Evolutionary conservation across 495 filamentous ascomycete genomes (phyloP).

Genomic region (Halenospora varia): DNA sequence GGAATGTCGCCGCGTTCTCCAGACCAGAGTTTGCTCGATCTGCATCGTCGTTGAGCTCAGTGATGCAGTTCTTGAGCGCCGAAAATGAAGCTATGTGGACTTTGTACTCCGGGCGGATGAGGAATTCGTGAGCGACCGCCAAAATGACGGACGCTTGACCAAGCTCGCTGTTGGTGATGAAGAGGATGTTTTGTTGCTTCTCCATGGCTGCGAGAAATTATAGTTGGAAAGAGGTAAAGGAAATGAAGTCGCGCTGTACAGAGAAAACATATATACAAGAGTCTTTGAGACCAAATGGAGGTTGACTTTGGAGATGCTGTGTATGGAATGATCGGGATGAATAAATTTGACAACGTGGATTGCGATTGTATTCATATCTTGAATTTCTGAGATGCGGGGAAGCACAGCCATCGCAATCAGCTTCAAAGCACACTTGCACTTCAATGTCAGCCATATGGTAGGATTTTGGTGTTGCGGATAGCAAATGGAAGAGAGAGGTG

Average conservation of each 20-base stretch:
- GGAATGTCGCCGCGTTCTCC: constrained; percentile 24
- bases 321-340: too few species aligned
- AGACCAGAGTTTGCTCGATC: background rate
- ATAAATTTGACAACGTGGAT: too few species aligned
- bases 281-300: too few species aligned
- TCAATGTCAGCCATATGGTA: background rate
- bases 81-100: constrained; percentile 52
- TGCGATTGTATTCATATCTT: background rate
- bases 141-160: constrained; percentile 53
- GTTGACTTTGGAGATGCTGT: too few species aligned
- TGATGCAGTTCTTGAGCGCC: constrained; percentile 29
- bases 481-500: background rate
- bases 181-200: constrained; percentile 29
- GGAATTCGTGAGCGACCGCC: constrained; percentile 42
- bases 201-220: background rate
- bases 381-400: background rate
- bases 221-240: background rate
- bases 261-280: background rate
- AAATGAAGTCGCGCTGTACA: background rate
- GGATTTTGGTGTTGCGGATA: background rate
- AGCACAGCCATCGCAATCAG: background rate
- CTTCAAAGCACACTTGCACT: background rate
- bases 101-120: constrained; percentile 40
- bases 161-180: constrained; percentile 52
- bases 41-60: constrained; percentile 22